Evolutionary conservation across 208 protist genomes (phyloP), one percentile per base, ranked within the genome.

Genomic region (Herpetomonas samuelpessoai): DNA sequence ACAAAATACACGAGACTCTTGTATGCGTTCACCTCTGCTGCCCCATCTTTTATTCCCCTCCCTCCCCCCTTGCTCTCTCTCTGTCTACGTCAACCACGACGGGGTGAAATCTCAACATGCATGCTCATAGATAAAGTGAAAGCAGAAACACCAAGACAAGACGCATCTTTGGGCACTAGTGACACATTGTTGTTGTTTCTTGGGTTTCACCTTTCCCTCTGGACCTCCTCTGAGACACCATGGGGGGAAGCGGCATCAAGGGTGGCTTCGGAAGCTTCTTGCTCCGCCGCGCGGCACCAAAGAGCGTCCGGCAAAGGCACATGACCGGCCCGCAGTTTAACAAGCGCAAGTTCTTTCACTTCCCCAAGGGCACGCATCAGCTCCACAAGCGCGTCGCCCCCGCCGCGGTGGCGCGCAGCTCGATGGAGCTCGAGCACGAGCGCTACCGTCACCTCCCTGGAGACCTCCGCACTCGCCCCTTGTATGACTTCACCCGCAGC

Each of bases 231-330:
- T 52, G 27, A 47, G 21, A 55, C 7, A 3, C 19, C 44, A 25
- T 21, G 24, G 86, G 84, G 83, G 58, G 76, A 6, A 14, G 35
- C 9, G 71, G 69, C 22, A 86, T 91, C 44, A 84, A 81, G n/a
- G 87, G 87, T 38, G 80, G 75, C n/a, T 69, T 93, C 38, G 87
- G 87, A 10, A 81, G 66, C 56, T 93, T 93, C 53, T 68, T 93
- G 12, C 68, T 91, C 25, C 83, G 83, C 56, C 77, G 81, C 7
- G 52, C 81, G 0, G 81, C 87, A 0, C 65, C 69, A 6, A 91
- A 87, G 61, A 89, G 78, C 50, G 62, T 89, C 28, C 74, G 83
- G 10, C 87, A 93, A 57, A 75, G 71, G 35, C 74, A 93, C 72
- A 65, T 76, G 27, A 93, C 87, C 6, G 87, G 87, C 0, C 87